These are phyloP conservation scores for Bruguiera hainesii DNA, from an alignment of 441 rosid species.

Conservation along the genomic window DNA sequence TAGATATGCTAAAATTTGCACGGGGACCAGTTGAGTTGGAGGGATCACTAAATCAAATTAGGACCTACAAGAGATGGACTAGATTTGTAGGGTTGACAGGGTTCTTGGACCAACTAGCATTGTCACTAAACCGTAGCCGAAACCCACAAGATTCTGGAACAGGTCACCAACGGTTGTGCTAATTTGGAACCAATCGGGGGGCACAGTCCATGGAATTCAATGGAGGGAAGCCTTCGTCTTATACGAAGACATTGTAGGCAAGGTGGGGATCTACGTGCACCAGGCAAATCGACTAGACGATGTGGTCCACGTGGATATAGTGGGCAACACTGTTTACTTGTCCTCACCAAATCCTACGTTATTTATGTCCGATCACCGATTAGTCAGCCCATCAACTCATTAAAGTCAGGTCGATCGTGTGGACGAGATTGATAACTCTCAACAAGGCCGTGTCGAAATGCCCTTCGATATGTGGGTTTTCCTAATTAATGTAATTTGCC, in stretches of 20 bases:
- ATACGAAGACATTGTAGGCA: constrained; percentile 16
- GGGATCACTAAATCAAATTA: not conserved
- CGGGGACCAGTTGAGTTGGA: not conserved
- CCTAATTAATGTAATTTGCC: not conserved
- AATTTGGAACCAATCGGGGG: constrained; percentile 23
- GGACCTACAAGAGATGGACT: not conserved
- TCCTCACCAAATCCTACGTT: constrained; percentile 17
- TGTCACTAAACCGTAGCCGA: not conserved
- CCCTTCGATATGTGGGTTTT: not conserved
- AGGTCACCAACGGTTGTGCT: constrained; percentile 1
- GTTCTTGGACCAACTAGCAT: not conserved
- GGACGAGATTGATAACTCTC: not conserved
- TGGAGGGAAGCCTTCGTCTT: constrained; percentile 10
- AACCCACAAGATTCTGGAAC: not conserved
- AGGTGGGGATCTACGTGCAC: constrained; percentile 24
- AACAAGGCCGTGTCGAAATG: not conserved
- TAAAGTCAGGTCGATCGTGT: not conserved
- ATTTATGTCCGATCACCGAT: constrained; percentile 5
- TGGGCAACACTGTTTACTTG: constrained; percentile 20
- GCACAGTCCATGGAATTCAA: not conserved
- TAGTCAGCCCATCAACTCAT: constrained; percentile 4
- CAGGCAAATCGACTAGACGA: constrained; percentile 9
- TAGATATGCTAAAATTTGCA: not conserved
- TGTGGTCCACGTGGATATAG: constrained; percentile 11
- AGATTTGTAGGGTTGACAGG: constrained; percentile 1